Evolutionary conservation across 305 asterid genomes (phyloP).

Genomic region (Fraxinus albicans): DNA sequence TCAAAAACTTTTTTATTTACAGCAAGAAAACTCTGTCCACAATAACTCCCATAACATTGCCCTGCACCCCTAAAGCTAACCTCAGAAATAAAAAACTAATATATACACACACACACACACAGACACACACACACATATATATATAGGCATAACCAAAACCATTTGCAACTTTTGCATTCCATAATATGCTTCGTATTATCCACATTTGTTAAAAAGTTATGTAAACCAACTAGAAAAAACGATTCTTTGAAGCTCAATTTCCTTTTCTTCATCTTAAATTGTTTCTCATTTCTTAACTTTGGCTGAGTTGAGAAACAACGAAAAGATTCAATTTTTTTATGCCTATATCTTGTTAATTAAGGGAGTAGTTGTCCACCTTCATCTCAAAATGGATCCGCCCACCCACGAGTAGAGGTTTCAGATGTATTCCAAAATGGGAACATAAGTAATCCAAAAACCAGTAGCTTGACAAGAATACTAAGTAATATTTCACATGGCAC

Average conservation of each 20-base stretch:
- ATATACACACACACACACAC: too few species aligned
- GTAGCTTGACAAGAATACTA: constrained; percentile 16
- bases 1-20: constrained; percentile 5
- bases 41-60: not conserved
- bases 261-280: not conserved
- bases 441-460: constrained; percentile 11
- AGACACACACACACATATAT: too few species aligned
- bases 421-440: not conserved
- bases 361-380: constrained; percentile 5
- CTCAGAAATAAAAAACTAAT: not conserved
- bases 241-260: constrained; percentile 5
- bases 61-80: not conserved
- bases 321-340: not conserved
- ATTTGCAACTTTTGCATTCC: not conserved
- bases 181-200: not conserved
- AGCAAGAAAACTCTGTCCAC: not conserved
- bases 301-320: not conserved
- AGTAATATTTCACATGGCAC: constrained; percentile 15
- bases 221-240: not conserved
- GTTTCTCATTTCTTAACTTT: not conserved
- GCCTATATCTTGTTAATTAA: not conserved
- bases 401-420: constrained; percentile 1
- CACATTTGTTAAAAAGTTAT: not conserved
- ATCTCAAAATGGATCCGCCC: constrained; percentile 5
- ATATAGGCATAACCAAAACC: not conserved